Conservation (phyloP, 169 alveolate species). For the Prorocentrum cordatum region DNA sequence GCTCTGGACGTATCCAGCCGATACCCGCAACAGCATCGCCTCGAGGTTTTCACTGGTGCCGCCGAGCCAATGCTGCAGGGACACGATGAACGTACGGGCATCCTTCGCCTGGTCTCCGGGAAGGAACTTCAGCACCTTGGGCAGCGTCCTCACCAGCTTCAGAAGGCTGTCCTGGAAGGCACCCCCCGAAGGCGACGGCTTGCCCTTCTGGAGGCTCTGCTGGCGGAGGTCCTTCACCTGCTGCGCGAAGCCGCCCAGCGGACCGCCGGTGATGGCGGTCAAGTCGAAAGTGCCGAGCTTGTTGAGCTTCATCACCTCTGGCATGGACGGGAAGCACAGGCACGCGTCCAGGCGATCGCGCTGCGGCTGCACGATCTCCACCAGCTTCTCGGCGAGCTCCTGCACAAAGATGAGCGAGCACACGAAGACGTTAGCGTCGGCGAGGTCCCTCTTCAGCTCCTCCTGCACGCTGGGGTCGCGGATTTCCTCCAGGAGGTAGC, state of each 20-base stretch:
- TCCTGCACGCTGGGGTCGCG: background rate
- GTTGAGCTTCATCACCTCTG: conserved; percentile 58
- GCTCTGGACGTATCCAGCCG: conserved; percentile 48
- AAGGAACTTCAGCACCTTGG: conserved; percentile 63
- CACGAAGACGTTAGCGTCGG: background rate
- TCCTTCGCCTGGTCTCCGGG: conserved; percentile 65
- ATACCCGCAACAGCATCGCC: conserved; percentile 51
- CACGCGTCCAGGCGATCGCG: conserved; percentile 45
- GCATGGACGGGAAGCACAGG: conserved; percentile 69
- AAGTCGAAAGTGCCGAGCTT: conserved; percentile 62
- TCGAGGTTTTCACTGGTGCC: conserved; percentile 63
- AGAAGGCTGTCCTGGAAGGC: conserved; percentile 61
- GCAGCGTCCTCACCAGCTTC: conserved; percentile 62
- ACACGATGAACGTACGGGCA: conserved; percentile 56
- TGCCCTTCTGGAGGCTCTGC: conserved; percentile 21
- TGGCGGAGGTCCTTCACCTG: conserved; percentile 58
- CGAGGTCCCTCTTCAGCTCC: background rate
- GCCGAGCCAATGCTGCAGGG: conserved; percentile 70
- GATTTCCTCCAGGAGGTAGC: conserved; percentile 8
- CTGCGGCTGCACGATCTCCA: conserved; percentile 48
- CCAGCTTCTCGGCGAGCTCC: conserved; percentile 70
- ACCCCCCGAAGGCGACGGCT: conserved; percentile 53
- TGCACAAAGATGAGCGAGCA: conserved; percentile 66
- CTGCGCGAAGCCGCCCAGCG: conserved; percentile 55
- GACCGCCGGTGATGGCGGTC: conserved; percentile 58